Base-by-base conservation (phyloP, 495 filamentous ascomycete genomes). In the Penicillium bialowiezense region DNA sequence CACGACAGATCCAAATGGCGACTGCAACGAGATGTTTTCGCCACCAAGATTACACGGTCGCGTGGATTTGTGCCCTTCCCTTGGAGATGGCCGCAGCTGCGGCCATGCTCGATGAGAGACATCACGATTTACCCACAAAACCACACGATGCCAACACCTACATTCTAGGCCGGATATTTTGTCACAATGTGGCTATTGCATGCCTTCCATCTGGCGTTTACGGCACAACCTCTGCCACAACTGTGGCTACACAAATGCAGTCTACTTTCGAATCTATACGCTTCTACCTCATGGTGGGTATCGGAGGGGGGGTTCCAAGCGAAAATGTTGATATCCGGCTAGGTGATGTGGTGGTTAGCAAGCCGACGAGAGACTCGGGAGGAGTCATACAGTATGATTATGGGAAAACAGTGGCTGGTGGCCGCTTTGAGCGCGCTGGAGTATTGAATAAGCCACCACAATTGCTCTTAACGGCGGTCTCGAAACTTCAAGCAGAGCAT, bases 11-110 rank as follows among this genome's bases (percentile, higher is more conserved):
- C n/a, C n/a, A n/a, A n/a, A n/a, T n/a, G n/a, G n/a, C n/a, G n/a
- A n/a, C n/a, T n/a, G n/a, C n/a, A n/a, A n/a, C n/a, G n/a, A n/a
- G n/a, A n/a, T n/a, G n/a, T n/a, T n/a, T n/a, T n/a, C n/a, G n/a
- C 4, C 54, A 51, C 18, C 52, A 66, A 20, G 49, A 49, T 19
- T 82, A 79, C 51, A 74, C 62, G 2, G 61, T 83, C 7, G 77
- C 68, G 40, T 76, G 72, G 70, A 69, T 82, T 26, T 73, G 62
- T 44, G 70, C 75, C 0, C 48, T 79, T 2, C 31, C 51, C 0
- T 15, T 50, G 1, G 77, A 81, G 52, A 41, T 47, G 17, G 59
- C 68, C 6, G 76, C 76, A 1, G 76, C 68, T 2, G 41, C 38
- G 20, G 46, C 48, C 4, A 64, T 74, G 41, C 56, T 81, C 20